Base-by-base conservation (phyloP, 306 rosid genomes). In the Malus orientalis region DNA sequence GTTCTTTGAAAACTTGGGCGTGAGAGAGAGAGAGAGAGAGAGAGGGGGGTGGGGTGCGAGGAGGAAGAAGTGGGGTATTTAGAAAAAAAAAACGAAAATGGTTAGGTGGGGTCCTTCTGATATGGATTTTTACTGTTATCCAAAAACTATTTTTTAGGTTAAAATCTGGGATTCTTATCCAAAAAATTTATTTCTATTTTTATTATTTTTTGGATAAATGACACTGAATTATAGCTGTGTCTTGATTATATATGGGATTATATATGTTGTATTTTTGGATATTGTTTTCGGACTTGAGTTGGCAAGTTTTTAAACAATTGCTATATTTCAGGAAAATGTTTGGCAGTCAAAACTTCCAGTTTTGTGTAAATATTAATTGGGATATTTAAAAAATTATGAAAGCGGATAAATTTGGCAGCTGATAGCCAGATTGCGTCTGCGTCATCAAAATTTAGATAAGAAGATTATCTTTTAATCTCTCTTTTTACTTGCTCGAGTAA, bases 81-180 rank as follows among this genome's bases (percentile, higher is more conserved):
- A 58, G 65, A 45, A 58, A 36, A 66, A 66, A 25, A 61, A 22
- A 6, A 2, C 0, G 55, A 51, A 51, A 57, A 14, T n/a, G 22
- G n/a, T 11, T 16, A 3, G 65, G 81, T 36, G 73, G 79, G 80
- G 75, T 66, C 66, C 5, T 59, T 51, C 74, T 67, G 27, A 75
- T 61, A 72, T 40, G 78, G 82, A 76, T 70, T 49, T 16, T 60
- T 59, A 60, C 76, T 63, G 66, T 85, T 82, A 85, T 85, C 84
- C 86, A 60, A 51, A 16, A 49, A 4, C 45, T 36, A 1, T 36
- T 36, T 36, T 36, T 6, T 36, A 6, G 40, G 40, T 36, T 1
- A 36, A 36, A 36, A 36, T 6, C 40, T 36, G 40, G 8, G 40
- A 36, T 36, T 36, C 16, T 36, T 36, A 36, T 36, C 40, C 40